These are phyloP conservation scores for Hypomyces perniciosus DNA, from an alignment of 2,329 filamentous ascomycete species.

Conservation along the genomic window DNA sequence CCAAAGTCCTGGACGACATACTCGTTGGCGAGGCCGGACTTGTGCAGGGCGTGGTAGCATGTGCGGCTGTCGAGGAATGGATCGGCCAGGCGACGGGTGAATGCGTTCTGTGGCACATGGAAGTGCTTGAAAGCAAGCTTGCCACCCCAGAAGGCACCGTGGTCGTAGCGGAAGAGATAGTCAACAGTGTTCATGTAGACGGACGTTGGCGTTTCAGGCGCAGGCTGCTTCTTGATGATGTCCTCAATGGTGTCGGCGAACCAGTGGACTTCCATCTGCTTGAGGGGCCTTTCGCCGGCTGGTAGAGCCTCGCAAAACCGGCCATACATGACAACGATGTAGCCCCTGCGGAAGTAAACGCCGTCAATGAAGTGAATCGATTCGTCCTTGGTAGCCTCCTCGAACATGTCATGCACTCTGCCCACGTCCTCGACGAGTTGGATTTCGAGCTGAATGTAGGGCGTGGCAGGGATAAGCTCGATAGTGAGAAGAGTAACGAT, in stretches of 20 bases:
- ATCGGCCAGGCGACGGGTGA: conserved; percentile 45
- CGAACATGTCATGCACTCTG: conserved; percentile 30
- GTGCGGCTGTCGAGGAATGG: conserved; percentile 48
- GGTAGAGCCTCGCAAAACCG: conserved; percentile 35
- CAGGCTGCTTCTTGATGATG: conserved; percentile 21
- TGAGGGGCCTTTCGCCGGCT: conserved; percentile 39
- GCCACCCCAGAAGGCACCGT: conserved; percentile 51
- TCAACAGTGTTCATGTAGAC: conserved; percentile 40
- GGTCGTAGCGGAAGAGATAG: conserved; percentile 53
- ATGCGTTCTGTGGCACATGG: conserved; percentile 43
- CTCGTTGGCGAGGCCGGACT: conserved; percentile 39
- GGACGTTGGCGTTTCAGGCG: conserved; percentile 15
- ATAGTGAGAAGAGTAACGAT: conserved; percentile 50
- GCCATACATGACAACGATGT: conserved; percentile 46
- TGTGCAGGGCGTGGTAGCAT: conserved; percentile 47
- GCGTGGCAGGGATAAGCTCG: conserved; percentile 41
- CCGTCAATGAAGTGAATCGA: conserved; percentile 51
- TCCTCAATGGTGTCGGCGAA: conserved; percentile 25
- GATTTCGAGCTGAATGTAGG: conserved; percentile 46
- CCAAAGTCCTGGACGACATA: conserved; percentile 46
- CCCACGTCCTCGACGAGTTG: conserved; percentile 29
- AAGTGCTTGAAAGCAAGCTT: conserved; percentile 46
- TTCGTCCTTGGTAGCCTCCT: conserved; percentile 22
- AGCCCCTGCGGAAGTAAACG: conserved; percentile 42
- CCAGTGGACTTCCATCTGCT: conserved; percentile 28